These are phyloP conservation scores for Colletotrichum liriopes DNA, from an alignment of 2,329 filamentous ascomycete genomes.

Conservation along the genomic window DNA sequence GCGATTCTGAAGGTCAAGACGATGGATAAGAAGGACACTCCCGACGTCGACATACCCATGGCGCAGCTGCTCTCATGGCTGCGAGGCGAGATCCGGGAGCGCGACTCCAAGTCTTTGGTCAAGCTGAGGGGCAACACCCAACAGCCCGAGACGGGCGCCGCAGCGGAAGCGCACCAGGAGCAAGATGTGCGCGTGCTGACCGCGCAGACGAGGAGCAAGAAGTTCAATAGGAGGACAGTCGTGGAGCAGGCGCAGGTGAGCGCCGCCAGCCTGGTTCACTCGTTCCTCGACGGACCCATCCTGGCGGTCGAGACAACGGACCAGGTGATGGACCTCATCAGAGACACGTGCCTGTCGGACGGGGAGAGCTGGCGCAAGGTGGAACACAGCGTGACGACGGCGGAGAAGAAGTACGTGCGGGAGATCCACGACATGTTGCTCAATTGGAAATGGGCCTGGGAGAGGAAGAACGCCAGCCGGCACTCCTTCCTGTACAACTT, in stretches of 20 bases:
- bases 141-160: slow-evolving; percentile 50
- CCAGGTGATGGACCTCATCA: slow-evolving; percentile 82
- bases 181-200: slow-evolving; percentile 90
- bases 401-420: slow-evolving; percentile 85
- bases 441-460: slow-evolving; percentile 74
- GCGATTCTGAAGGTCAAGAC: slow-evolving; percentile 84
- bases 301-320: slow-evolving; percentile 92
- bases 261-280: slow-evolving; percentile 75
- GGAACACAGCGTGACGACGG: slow-evolving; percentile 83
- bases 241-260: slow-evolving; percentile 81
- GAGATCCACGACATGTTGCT: slow-evolving; percentile 85
- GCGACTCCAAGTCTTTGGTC: slow-evolving; percentile 74
- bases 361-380: slow-evolving; percentile 86
- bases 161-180: slow-evolving; percentile 59
- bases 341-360: slow-evolving; percentile 82
- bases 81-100: slow-evolving; percentile 84
- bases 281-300: slow-evolving; percentile 84
- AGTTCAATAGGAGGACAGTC: slow-evolving; percentile 89
- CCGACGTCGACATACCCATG: slow-evolving; percentile 82
- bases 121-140: slow-evolving; percentile 55
- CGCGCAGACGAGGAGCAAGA: slow-evolving; percentile 88
- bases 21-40: slow-evolving; percentile 80
- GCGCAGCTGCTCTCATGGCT: slow-evolving; percentile 85
- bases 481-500: slow-evolving; percentile 96
- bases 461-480: slow-evolving; percentile 67